Evolutionary conservation across 2,329 filamentous ascomycete species (phyloP), one percentile per base, ranked within the genome.

Genomic region (Aspergillus arachidicola): DNA sequence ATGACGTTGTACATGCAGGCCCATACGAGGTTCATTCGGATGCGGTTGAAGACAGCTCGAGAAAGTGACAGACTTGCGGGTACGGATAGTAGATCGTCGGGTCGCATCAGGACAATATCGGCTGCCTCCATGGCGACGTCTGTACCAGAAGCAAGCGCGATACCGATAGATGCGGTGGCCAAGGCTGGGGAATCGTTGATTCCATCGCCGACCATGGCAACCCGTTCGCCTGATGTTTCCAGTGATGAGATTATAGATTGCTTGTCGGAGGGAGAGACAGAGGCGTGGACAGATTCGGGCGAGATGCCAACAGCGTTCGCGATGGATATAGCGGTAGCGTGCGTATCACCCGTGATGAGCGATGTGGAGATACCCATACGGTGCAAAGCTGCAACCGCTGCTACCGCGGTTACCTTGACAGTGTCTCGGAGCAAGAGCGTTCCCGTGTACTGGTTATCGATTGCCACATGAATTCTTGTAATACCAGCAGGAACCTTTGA

Each of bases 101-200:
- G 91, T 3, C 91, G 89, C 94, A 99, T 99, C 60, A 99, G 88
- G 19, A 99, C 95, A 21, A 99, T 88, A 72, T 97, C 93, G 0
- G 95, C 95, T 1, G 95, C 95, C 80, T 98, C 95, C 88, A 99
- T 96, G 57, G 95, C 95, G 1, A 99, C 94, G 75, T 98, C 95
- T 0, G 95, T 98, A 61, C 95, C 95, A 9, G 90, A 93, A 6
- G 92, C 87, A 78, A 99, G 92, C 62, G 94, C 94, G 69, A 99
- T 97, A 67, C 95, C 95, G 32, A 98, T 89, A 70, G 96, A 89
- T 12, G 95, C 94, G 0, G 93, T 96, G 0, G 93, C 95, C 12
- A 99, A 87, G 0, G 95, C 95, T 0, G 95, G 95, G 0, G 93
- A 97, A 81, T 99, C 95, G 79, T 99, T 99, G 85, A 99, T 97